These are phyloP conservation scores for Aspergillus sclerotiicarbonarius DNA, from an alignment of 495 filamentous ascomycete species.

Conservation along the genomic window DNA sequence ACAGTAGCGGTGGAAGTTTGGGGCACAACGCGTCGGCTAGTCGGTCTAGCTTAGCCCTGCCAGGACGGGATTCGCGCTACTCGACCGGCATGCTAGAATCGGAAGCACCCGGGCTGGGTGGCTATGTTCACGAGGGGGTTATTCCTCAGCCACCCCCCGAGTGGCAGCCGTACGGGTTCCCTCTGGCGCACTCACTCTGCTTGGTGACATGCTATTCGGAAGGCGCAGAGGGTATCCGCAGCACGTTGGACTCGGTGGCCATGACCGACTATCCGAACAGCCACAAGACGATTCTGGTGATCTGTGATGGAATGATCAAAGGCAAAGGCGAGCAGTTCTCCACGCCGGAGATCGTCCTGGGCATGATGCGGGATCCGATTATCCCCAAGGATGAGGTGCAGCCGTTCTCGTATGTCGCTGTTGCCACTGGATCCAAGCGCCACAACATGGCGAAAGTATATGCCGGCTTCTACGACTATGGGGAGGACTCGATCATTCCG, in stretches of 20 bases:
- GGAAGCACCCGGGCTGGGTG: conserved; percentile 79
- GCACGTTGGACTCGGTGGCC: conserved; percentile 92
- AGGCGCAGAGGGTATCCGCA: conserved; percentile 86
- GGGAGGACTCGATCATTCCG: conserved; percentile 72
- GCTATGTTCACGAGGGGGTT: conserved; percentile 92
- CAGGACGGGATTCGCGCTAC: conserved; percentile 41
- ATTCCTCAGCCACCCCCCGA: conserved; percentile 97
- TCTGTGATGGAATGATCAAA: conserved; percentile 98
- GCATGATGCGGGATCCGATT: conserved; percentile 93
- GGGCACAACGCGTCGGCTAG: conserved; percentile 44
- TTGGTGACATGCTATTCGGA: conserved; percentile 98
- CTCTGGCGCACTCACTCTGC: conserved; percentile 88
- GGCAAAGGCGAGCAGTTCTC: conserved; percentile 84
- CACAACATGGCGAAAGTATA: conserved; percentile 99
- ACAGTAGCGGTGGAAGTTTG: conserved; percentile 61
- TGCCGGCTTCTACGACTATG: conserved; percentile 97
- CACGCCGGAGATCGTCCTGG: conserved; percentile 85
- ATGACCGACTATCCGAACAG: conserved; percentile 99
- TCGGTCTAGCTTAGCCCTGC: conserved; percentile 48
- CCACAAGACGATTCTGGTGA: conserved; percentile 92
- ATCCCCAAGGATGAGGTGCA: conserved; percentile 75
- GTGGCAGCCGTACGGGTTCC: conserved; percentile 95
- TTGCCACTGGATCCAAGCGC: conserved; percentile 91
- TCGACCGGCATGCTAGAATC: conserved; percentile 58
- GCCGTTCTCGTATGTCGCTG: conserved; percentile 93